Base-by-base conservation (phyloP, 805 yeast species). In the Yarrowia bubula region DNA sequence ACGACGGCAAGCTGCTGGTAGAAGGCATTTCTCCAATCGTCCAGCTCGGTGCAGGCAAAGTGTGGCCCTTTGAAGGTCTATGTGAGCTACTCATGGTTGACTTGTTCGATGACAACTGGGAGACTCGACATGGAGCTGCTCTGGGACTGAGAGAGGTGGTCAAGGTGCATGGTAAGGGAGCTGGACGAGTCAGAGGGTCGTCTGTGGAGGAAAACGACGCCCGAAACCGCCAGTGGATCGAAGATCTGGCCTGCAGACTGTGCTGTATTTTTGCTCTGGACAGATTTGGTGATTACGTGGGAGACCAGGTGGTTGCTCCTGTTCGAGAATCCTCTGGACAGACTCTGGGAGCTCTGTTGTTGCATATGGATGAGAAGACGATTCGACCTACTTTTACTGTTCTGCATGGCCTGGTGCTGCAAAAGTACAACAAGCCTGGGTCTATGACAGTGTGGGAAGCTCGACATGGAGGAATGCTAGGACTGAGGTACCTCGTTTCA, bases 251-350 rank as follows among this genome's bases (percentile, higher is more conserved):
- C 3, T 90, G 95, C 17, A 81, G 98, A 67, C 73, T 95, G 51
- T 81, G 96, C 71, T 88, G 96, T 6, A 79, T 95, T 11, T 90
- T 95, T 75, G 93, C 98, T 2, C 79, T 95, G 63, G 99, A 95
- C 76, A 78, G 98, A 70, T 95, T 95, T 76, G 98, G 98, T 53
- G 99, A 95, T 78, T 95, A 90, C 75, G 96, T 95, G 37, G 88
- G 96, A 47, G 99, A 95, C 73, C 96, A 96, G 7, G 99, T 95
- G 13, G 96, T 95, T 42, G 98, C 98, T 0, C 99, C 99, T 1
- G 98, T 95, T 4, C 80, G 99, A 72, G 99, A 96, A 76, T 91
- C 97, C 39, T 91, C 93, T 33, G 98, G 97, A 0, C 99, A 95
- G 76, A 86, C 97, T 0, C 77, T 95, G 57, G 98, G 97, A 14